Evolutionary conservation across 1,284 basidiomycete genomes (phyloP).

Genomic region (Tilletia setariae): DNA sequence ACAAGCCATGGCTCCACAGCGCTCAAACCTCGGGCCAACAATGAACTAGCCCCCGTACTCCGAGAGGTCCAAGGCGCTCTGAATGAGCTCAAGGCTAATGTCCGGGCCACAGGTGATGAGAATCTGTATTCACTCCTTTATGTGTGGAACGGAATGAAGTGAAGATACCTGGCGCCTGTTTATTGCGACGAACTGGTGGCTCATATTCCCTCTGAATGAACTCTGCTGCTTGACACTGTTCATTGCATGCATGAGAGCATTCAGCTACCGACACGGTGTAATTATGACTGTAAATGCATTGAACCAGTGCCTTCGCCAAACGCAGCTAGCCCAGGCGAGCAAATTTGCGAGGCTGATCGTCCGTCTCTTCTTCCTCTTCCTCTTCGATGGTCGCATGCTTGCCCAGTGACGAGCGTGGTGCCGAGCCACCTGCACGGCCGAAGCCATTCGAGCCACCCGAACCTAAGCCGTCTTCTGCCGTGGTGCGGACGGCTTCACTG

Average conservation of each 20-base stretch:
- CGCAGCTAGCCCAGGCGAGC: constrained; percentile 27
- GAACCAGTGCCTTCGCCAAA: too few species aligned
- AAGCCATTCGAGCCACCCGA: constrained; percentile 12
- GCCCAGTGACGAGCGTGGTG: constrained; percentile 16
- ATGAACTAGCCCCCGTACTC: constrained; percentile 41
- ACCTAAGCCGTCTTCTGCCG: not conserved
- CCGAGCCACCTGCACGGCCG: constrained; percentile 15
- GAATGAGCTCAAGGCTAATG: constrained; percentile 47
- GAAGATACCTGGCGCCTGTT: not conserved
- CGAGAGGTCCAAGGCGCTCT: constrained; percentile 44
- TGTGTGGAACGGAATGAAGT: constrained; percentile 40
- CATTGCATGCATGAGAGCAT: too few species aligned
- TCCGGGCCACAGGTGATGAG: constrained; percentile 44
- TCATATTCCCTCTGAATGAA: not conserved
- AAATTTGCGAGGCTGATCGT: constrained; percentile 29
- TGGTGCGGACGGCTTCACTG: constrained; percentile 30
- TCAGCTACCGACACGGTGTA: too few species aligned
- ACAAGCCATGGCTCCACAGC: constrained; percentile 39
- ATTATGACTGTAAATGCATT: too few species aligned
- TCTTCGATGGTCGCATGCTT: constrained; percentile 21
- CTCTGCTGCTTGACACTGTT: not conserved
- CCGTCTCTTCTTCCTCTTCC: constrained; percentile 25
- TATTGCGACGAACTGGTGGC: not conserved
- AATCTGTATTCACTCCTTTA: constrained; percentile 46
- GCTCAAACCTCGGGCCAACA: constrained; percentile 25